A percentile compares a stretch with the other conserved stretches of the same genome.
phyloP scores from a whole-genome alignment of 2,329 filamentous ascomycete genomes.

The Paraconiothyrium sp. region DNA sequence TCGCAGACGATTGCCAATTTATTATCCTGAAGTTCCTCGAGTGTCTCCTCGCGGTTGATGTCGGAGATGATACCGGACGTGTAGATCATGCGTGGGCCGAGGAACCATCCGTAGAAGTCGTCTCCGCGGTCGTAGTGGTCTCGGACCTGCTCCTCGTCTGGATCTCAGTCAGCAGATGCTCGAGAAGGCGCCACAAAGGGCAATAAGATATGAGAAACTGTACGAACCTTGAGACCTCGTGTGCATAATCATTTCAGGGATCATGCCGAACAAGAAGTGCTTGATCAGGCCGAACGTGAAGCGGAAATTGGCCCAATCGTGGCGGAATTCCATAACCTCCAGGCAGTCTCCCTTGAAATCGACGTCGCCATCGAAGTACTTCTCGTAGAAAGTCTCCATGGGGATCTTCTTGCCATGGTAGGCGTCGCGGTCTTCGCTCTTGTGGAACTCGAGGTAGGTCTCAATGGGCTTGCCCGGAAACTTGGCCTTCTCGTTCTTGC shows the following conservation, averaged over 20 bases:
- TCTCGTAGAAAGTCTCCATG: slow-evolving; percentile 94
- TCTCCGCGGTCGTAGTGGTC: slow-evolving; percentile 98
- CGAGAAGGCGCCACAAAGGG: not conserved
- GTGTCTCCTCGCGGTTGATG: slow-evolving; percentile 83
- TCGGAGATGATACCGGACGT: slow-evolving; percentile 95
- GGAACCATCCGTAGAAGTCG: slow-evolving; percentile 98
- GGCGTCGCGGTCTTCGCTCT: slow-evolving; percentile 66
- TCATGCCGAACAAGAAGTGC: slow-evolving; percentile 86
- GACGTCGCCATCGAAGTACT: slow-evolving; percentile 95
- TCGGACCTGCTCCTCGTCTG: slow-evolving; percentile 96
- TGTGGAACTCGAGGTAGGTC: slow-evolving; percentile 87
- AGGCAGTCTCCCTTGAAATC: slow-evolving; percentile 94
- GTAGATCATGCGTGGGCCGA: slow-evolving; percentile 98
- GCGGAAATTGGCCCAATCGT: slow-evolving; percentile 95
- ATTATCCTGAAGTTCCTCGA: slow-evolving; percentile 97
- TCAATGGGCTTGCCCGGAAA: slow-evolving; percentile 88
- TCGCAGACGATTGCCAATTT: slow-evolving; percentile 95
- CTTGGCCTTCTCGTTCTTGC: slow-evolving; percentile 91
- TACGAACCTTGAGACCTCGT: slow-evolving; percentile 81
- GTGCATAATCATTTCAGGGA: slow-evolving; percentile 92
- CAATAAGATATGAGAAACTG: not conserved
- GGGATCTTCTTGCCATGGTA: slow-evolving; percentile 86
- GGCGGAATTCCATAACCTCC: slow-evolving; percentile 90
- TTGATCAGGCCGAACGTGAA: slow-evolving; percentile 88
- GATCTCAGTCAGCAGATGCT: slow-evolving; percentile 36